Percentiles rank a stretch among this genome's conserved stretches.
Conservation (phyloP, 495 filamentous ascomycete genomes). For the Aspergillus baeticus region DNA sequence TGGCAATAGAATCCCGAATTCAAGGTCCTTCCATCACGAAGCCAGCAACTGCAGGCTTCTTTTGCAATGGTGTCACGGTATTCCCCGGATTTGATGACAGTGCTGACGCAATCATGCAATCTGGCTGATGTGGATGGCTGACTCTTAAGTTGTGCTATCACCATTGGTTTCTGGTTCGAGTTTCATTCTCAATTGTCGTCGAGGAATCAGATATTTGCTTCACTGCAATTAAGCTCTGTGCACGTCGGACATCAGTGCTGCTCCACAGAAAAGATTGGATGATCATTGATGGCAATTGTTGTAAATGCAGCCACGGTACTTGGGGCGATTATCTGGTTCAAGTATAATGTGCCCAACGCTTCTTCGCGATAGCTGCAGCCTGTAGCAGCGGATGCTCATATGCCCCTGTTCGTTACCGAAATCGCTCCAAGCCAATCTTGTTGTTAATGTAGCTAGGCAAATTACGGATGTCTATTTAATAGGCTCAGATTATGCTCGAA, state of each 20-base stretch:
- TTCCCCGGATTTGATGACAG: slow-evolving; percentile 14
- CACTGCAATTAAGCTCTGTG: not conserved
- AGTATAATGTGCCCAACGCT: not conserved
- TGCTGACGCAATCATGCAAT: slow-evolving; percentile 18
- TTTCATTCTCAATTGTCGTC: not conserved
- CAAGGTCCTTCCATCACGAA: slow-evolving; percentile 25
- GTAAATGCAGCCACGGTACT: too few species aligned
- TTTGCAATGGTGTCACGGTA: slow-evolving; percentile 16
- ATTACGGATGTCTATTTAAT: not conserved
- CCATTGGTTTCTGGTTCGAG: not conserved
- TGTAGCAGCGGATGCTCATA: not conserved
- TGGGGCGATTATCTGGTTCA: too few species aligned
- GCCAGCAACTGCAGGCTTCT: slow-evolving; percentile 28
- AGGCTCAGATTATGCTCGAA: not conserved
- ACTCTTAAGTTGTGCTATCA: too few species aligned
- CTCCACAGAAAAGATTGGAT: too few species aligned
- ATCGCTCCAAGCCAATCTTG: not conserved
- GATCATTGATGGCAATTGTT: too few species aligned
- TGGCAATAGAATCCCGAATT: not conserved
- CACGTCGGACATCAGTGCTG: not conserved
- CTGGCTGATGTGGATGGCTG: not conserved
- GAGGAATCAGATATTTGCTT: too few species aligned
- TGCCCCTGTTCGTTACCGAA: not conserved
- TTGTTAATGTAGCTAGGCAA: not conserved
- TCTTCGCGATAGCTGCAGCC: not conserved